Base-by-base conservation (phyloP, 805 yeast genomes). In the Kuraishia hungarica region DNA sequence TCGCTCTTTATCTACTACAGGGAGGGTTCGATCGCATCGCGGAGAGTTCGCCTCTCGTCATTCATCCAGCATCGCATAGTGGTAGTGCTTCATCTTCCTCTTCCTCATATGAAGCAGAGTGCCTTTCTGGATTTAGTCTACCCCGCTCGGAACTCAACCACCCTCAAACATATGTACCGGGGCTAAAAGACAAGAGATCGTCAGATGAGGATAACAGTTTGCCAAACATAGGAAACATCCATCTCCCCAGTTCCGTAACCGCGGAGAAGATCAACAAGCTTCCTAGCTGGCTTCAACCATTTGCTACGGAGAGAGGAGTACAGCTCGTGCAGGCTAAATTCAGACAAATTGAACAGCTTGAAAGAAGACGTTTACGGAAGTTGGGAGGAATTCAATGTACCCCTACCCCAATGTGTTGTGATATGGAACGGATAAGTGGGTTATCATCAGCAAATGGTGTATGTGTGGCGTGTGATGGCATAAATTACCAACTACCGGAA, bases 301-400 rank as follows among this genome's bases (percentile, higher is more conserved):
- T 53, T 28, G 35, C 55, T 7, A 55, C 52, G 19, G 58, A 63
- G 7, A 60, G 56, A 8, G 64, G 73, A 3, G 57, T 71, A 8
- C 57, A 62, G 4, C 55, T 60, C 23, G 60, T 74, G 50, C 63
- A 64, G 50, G 54, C 54, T 17, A 70, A 68, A 57, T 76, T 76
- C 60, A 64, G 64, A 55, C 68, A 69, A 56, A 66, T 76, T 48
- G 80, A 76, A 60, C 60, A 64, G 11, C 17, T 35, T 7, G 43
- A 35, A 35, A 35, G 43, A 35, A 35, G 43, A 15, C 43, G 43
- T 13, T 15, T 35, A 17, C 15, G n/a, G 43, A 35, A 15, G 43
- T 15, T 35, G 3, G 43, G 43, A 35, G 43, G 43, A 10, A 35
- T 35, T 8, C 43, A 35, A 35, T 7, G 43, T 3, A 35, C 43